These are phyloP conservation scores for Effrenium voratum DNA, from an alignment of 73 alveolate species.

Conservation along the genomic window DNA sequence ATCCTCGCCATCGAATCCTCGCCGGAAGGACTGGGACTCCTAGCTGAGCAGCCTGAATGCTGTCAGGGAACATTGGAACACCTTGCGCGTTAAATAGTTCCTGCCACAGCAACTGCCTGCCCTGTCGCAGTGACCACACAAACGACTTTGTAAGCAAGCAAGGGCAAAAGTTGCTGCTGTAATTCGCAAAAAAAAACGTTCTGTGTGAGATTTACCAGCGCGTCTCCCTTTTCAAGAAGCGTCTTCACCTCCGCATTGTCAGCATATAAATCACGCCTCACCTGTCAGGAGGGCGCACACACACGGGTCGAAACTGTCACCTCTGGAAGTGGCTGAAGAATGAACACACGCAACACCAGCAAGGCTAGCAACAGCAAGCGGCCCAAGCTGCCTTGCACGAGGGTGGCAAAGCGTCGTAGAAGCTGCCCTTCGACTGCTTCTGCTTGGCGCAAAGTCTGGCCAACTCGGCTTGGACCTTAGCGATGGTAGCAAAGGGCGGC, in stretches of 20 bases:
- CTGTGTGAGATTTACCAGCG: conserved; percentile 4
- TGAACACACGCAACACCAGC: no score
- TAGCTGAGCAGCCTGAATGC: background rate
- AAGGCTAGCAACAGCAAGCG: no score
- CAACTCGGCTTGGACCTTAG: no score
- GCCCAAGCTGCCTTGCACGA: no score
- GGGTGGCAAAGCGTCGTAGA: no score
- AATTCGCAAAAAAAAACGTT: background rate
- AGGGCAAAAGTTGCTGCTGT: background rate
- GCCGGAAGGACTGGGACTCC: no score
- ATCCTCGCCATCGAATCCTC: no score
- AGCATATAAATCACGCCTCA: background rate
- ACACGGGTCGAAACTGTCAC: no score
- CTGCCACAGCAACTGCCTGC: conserved; percentile 6
- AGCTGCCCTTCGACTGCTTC: no score
- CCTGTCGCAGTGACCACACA: background rate
- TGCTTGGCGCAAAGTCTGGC: no score
- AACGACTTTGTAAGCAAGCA: conserved; percentile 26
- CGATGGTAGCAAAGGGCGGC: no score
- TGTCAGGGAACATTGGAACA: conserved; percentile 8
- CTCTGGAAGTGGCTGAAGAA: no score
- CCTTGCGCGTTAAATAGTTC: conserved; percentile 48
- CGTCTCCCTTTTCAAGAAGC: background rate
- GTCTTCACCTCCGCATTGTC: background rate
- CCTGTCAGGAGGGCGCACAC: background rate